These are phyloP conservation scores for Craterostigma plantagineum DNA, from an alignment of 257 asterid genomes.

Conservation along the genomic window DNA sequence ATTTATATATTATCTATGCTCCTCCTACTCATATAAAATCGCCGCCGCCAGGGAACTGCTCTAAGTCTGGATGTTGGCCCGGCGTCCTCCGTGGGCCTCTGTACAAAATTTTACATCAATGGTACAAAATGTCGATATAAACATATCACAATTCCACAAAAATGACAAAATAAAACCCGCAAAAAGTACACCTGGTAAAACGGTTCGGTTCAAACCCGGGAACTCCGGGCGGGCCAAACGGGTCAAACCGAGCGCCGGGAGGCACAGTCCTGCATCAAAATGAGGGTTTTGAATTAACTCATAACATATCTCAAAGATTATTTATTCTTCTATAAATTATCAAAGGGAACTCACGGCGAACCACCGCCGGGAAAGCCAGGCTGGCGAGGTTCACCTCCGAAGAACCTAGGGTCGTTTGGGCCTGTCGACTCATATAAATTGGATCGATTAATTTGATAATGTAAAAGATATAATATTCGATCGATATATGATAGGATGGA, in stretches of 20 bases:
- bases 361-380: conserved; percentile 44
- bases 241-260: conserved; percentile 90
- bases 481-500: conserved; percentile 5
- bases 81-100: conserved; percentile 23
- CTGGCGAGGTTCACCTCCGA: conserved; percentile 31
- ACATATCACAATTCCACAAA: background rate
- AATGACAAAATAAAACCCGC: background rate
- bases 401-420: conserved; percentile 60
- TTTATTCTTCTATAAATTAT: background rate
- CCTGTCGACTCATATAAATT: conserved; percentile 24
- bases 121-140: background rate
- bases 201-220: conserved; percentile 83
- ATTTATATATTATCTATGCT: too few relatives aligned
- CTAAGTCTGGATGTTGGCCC: conserved; percentile 28
- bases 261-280: conserved; percentile 41
- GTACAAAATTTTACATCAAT: background rate
- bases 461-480: background rate
- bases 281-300: background rate
- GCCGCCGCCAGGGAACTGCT: conserved; percentile 24
- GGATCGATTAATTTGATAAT: background rate
- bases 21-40: conserved; percentile 18
- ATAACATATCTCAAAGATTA: too few relatives aligned
- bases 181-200: conserved; percentile 39
- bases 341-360: conserved; percentile 23
- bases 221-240: conserved; percentile 71